Evolutionary conservation across 2,329 filamentous ascomycete species (phyloP), one percentile per base, ranked within the genome.

Genomic region (Torrubiellomyces zombiae): DNA sequence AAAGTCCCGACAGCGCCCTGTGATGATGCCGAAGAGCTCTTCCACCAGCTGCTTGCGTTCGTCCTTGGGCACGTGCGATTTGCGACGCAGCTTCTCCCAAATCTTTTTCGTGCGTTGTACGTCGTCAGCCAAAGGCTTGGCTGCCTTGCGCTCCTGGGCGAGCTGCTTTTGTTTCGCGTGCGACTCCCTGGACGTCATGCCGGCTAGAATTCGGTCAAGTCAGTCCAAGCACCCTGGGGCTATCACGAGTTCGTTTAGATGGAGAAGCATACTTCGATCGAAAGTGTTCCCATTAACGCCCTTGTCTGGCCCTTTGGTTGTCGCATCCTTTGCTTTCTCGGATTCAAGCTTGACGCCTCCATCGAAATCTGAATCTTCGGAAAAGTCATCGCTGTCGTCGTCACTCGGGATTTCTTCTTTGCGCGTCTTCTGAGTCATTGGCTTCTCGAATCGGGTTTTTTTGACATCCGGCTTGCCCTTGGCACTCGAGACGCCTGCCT

Each of bases 101-200:
- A 98, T 67, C 58, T 94, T 92, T 63, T 98, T 98, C 27, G 81
- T 79, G 33, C 83, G 75, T 34, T 75, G 69, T 36, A 95, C 74
- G 43, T 79, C 71, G 48, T 95, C 85, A 44, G 86, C 83, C 38
- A 95, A 75, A 14, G 89, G 89, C 56, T 94, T 95, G 21, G 79
- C 75, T 18, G 80, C 75, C 60, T 85, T 94, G 38, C 91, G 80
- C 48, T 95, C 86, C 43, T 74, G 76, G 14, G 73, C 76, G 25
- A 94, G 61, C 34, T 76, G 76, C 53, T 86, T 93, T 55, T 98
- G 89, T 52, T 93, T 93, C 24, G 75, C 73, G 50, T 95, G 89
- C 13, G 83, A 74, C 61, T 98, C 89, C 45, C 75, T 75, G 7
- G 79, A 81, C 30, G 63, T 79, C 21, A 34, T 6, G 13, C 32